phyloP scores from a whole-genome alignment of 2,329 filamentous ascomycete genomes.

The Aspergillus sp. region DNA sequence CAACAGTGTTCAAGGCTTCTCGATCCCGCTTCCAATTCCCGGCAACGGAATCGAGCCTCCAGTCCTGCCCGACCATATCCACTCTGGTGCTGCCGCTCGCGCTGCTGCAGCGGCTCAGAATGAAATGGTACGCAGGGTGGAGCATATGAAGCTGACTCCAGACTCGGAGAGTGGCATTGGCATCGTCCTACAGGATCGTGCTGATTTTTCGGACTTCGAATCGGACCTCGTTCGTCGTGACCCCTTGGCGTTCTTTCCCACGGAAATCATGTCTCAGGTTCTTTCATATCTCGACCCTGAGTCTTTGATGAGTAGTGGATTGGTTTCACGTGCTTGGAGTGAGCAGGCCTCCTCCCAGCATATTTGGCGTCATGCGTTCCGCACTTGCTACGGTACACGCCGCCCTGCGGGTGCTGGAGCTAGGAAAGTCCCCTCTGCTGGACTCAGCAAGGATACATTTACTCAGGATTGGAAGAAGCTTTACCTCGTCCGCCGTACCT shows the following conservation, averaged over 20 bases:
- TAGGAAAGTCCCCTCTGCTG: constrained; percentile 52
- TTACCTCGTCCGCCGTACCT: constrained; percentile 71
- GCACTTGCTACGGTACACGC: constrained; percentile 52
- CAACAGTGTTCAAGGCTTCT: constrained; percentile 35
- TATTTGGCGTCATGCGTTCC: constrained; percentile 64
- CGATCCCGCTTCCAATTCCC: constrained; percentile 34
- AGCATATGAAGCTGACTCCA: constrained; percentile 31
- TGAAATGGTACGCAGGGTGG: constrained; percentile 38
- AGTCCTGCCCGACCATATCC: constrained; percentile 40
- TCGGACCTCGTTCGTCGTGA: constrained; percentile 47
- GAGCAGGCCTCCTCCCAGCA: constrained; percentile 55
- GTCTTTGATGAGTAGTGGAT: constrained; percentile 55
- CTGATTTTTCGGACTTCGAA: constrained; percentile 35
- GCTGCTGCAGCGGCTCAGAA: constrained; percentile 53
- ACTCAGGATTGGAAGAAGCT: constrained; percentile 83
- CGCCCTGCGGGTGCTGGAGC: constrained; percentile 36
- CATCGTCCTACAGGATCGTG: constrained; percentile 42
- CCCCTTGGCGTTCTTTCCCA: constrained; percentile 55
- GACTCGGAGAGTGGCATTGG: constrained; percentile 53
- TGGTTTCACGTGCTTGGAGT: constrained; percentile 59
- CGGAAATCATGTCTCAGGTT: constrained; percentile 59
- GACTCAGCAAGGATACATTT: constrained; percentile 55
- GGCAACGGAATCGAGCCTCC: constrained; percentile 40
- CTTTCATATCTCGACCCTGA: constrained; percentile 60
- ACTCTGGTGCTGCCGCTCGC: constrained; percentile 45